Evolutionary conservation across 768 basidiomycete genomes (phyloP).

Genomic region (Pleurotus giganteus): DNA sequence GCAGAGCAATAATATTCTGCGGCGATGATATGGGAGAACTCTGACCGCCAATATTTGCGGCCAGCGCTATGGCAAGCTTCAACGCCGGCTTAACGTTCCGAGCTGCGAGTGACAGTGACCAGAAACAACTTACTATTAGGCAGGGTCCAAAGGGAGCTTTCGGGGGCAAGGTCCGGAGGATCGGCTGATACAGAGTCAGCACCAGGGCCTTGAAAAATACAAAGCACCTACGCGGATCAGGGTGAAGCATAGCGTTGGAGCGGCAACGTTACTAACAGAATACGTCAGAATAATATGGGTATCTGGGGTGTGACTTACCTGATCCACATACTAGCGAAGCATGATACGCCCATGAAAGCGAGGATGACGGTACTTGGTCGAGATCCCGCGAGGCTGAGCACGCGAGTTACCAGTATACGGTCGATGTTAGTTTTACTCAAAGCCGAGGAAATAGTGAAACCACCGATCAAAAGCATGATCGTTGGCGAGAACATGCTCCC

Average conservation of each 20-base stretch:
- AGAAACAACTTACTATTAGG: conserved; percentile 69
- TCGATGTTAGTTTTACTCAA: conserved; percentile 96
- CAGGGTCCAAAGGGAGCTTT: conserved; percentile 86
- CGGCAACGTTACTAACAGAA: conserved; percentile 82
- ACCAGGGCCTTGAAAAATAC: neutral
- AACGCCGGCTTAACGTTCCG: neutral
- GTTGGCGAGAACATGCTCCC: conserved; percentile 96
- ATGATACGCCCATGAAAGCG: conserved; percentile 94
- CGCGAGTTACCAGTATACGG: conserved; percentile 83
- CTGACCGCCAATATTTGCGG: conserved; percentile 97
- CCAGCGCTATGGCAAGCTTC: conserved; percentile 94
- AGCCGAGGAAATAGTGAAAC: conserved; percentile 97
- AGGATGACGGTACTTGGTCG: conserved; percentile 84
- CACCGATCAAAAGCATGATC: conserved; percentile 97
- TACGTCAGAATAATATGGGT: conserved; percentile 9
- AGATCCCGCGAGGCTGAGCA: conserved; percentile 88
- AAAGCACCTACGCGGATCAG: conserved; percentile 74
- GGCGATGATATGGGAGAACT: conserved; percentile 97
- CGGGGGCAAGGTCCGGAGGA: conserved; percentile 85
- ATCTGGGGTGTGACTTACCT: conserved; percentile 45
- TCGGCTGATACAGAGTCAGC: conserved; percentile 59
- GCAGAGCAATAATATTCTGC: conserved; percentile 92
- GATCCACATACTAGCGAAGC: conserved; percentile 99
- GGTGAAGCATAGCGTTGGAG: conserved; percentile 95
- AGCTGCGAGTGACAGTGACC: neutral